Evolutionary conservation across 371 early-diverging fungal genomes (phyloP).

Genomic region (Mortierella sp.): DNA sequence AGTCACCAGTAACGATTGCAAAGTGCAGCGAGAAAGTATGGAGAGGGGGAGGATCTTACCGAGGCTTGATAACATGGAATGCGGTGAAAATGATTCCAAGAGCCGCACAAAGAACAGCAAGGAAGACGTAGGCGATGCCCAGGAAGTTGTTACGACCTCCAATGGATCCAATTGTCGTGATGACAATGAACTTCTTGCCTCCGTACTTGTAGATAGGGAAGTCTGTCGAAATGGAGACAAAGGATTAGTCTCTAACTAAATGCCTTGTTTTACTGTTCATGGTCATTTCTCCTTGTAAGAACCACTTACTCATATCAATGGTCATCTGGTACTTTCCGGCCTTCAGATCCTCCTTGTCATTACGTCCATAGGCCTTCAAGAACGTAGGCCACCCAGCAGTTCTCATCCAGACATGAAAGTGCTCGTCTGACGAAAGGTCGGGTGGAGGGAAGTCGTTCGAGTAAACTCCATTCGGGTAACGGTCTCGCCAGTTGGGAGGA

Average conservation of each 20-base stretch:
- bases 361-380: constrained; percentile 93
- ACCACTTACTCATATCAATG: constrained; percentile 73
- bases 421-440: constrained; percentile 74
- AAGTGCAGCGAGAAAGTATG: not conserved
- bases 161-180: constrained; percentile 86
- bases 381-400: constrained; percentile 96
- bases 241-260: too few species aligned
- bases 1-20: not conserved
- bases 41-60: constrained; percentile 58
- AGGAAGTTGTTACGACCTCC: constrained; percentile 96
- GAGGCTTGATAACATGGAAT: constrained; percentile 86
- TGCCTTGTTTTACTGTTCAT: too few species aligned
- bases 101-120: constrained; percentile 83
- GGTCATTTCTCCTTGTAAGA: too few species aligned
- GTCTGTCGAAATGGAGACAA: constrained; percentile 24
- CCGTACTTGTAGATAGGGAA: constrained; percentile 76
- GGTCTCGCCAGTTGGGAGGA: constrained; percentile 82
- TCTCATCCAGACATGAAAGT: constrained; percentile 98
- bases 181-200: constrained; percentile 91
- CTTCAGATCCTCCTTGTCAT: constrained; percentile 59
- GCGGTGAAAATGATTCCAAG: constrained; percentile 87
- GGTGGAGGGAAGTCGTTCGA: constrained; percentile 73
- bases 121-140: constrained; percentile 91
- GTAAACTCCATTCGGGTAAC: constrained; percentile 61
- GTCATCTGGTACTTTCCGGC: constrained; percentile 71